Conservation (phyloP, 352 stramenopile genomes). For the Thalassiosira hispida region DNA sequence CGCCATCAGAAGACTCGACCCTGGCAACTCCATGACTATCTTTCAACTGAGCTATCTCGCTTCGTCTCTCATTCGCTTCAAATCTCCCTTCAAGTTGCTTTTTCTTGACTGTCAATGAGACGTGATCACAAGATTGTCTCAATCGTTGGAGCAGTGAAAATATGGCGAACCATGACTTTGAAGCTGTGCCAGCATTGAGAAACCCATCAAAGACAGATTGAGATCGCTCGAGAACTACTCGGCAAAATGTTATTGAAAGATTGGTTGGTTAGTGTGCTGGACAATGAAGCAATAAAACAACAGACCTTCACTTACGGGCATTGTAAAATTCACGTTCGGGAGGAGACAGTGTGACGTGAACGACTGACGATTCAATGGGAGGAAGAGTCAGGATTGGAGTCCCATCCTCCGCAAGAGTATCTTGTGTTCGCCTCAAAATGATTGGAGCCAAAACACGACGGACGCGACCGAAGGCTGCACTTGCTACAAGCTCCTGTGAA, state of each 20-base stretch:
- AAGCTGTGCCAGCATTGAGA: conserved; percentile 65
- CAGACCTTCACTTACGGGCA: conserved; percentile 45
- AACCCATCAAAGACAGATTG: conserved; percentile 80
- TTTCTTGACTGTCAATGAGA: conserved; percentile 76
- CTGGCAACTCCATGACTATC: not conserved
- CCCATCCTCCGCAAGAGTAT: conserved; percentile 72
- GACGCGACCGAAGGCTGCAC: conserved; percentile 64
- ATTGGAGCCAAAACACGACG: conserved; percentile 72
- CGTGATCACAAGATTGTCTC: conserved; percentile 79
- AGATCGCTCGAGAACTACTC: conserved; percentile 54
- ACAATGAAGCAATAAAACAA: not conserved
- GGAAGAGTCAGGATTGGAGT: conserved; percentile 80
- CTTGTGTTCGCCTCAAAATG: conserved; percentile 81
- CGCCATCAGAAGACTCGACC: not conserved
- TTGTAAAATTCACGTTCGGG: conserved; percentile 84
- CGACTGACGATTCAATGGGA: conserved; percentile 69
- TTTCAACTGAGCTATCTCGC: conserved; percentile 13
- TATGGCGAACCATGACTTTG: conserved; percentile 82
- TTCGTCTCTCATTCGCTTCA: not conserved
- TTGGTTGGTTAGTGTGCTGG: not conserved
- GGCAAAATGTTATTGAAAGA: not conserved
- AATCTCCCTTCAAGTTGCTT: conserved; percentile 37
- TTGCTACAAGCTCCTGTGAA: conserved; percentile 38
- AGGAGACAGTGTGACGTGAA: conserved; percentile 66
- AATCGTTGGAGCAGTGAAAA: conserved; percentile 80